Percentiles rank a stretch among this genome's conserved stretches.
Conservation (phyloP, 2,329 filamentous ascomycete genomes). For the Leptosphaerulina australis region DNA sequence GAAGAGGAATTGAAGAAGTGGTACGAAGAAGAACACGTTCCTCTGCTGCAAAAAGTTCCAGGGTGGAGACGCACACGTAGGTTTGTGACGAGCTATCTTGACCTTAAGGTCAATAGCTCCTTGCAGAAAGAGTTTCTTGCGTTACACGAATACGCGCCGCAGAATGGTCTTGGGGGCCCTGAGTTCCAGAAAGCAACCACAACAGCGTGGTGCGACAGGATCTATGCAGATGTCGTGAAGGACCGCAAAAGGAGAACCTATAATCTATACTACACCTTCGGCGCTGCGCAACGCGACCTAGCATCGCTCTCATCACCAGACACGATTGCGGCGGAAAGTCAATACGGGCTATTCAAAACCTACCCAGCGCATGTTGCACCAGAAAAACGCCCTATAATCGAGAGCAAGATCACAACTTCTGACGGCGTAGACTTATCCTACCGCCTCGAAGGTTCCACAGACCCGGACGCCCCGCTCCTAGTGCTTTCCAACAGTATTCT, state of each 20-base stretch:
- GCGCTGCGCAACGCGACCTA: constrained; percentile 73
- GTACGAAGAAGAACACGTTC: constrained; percentile 76
- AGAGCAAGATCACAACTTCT: constrained; percentile 69
- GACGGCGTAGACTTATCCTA: constrained; percentile 75
- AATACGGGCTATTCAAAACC: constrained; percentile 63
- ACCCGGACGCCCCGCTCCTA: constrained; percentile 71
- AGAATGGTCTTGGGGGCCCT: constrained; percentile 69
- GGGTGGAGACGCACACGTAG: constrained; percentile 79
- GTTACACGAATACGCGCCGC: constrained; percentile 73
- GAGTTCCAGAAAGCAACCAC: constrained; percentile 68
- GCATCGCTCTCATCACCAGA: constrained; percentile 59
- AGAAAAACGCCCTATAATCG: constrained; percentile 57
- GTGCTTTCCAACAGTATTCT: constrained; percentile 82
- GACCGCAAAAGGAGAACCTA: constrained; percentile 66
- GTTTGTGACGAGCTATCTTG: constrained; percentile 69
- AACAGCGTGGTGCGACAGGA: constrained; percentile 66
- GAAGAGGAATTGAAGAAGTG: constrained; percentile 67
- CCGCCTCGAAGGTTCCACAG: constrained; percentile 73
- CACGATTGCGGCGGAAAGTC: constrained; percentile 55
- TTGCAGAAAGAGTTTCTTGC: constrained; percentile 62
- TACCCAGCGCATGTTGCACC: constrained; percentile 50
- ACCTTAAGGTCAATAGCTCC: constrained; percentile 44
- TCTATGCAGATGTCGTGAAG: constrained; percentile 65
- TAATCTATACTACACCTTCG: constrained; percentile 79
- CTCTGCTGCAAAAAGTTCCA: constrained; percentile 72